phyloP scores from a whole-genome alignment of 441 rosid species.

The Eutrema salsugineum region DNA sequence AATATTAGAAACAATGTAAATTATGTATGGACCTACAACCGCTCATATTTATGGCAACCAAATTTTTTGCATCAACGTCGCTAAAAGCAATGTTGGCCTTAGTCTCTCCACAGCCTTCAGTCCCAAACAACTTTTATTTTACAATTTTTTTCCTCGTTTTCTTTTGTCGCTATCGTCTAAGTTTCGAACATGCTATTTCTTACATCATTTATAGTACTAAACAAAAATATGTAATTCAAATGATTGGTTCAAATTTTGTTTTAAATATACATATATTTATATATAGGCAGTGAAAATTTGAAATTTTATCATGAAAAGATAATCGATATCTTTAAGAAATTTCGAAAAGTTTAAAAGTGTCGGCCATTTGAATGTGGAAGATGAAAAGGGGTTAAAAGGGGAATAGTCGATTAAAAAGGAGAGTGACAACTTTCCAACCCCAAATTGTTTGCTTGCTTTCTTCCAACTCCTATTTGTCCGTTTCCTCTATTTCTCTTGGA shows the following conservation, averaged over 20 bases:
- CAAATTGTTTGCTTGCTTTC: conserved; percentile 34
- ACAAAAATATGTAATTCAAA: not conserved
- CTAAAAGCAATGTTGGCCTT: conserved; percentile 11
- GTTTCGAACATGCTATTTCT: not conserved
- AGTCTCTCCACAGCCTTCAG: conserved; percentile 18
- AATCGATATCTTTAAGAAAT: not conserved
- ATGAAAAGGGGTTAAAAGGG: conserved; percentile 5
- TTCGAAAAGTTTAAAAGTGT: conserved; percentile 20
- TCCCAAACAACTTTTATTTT: conserved; percentile 12
- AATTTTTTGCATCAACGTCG: not conserved
- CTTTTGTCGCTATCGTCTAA: conserved; percentile 2
- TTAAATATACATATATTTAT: not conserved
- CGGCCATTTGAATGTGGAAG: conserved; percentile 27
- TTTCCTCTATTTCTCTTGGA: conserved; percentile 26
- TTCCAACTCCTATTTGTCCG: conserved; percentile 28
- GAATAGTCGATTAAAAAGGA: conserved; percentile 29
- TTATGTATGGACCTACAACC: not conserved
- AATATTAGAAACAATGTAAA: not conserved
- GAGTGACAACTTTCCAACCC: conserved; percentile 33
- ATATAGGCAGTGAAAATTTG: not conserved
- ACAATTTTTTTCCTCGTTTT: not conserved
- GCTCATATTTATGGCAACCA: not conserved
- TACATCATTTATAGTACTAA: not conserved
- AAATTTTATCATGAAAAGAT: not conserved
- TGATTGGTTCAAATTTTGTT: not conserved